phyloP scores from a whole-genome alignment of 202 grass and related monocot species.

The Cymbopogon flexuosus region DNA sequence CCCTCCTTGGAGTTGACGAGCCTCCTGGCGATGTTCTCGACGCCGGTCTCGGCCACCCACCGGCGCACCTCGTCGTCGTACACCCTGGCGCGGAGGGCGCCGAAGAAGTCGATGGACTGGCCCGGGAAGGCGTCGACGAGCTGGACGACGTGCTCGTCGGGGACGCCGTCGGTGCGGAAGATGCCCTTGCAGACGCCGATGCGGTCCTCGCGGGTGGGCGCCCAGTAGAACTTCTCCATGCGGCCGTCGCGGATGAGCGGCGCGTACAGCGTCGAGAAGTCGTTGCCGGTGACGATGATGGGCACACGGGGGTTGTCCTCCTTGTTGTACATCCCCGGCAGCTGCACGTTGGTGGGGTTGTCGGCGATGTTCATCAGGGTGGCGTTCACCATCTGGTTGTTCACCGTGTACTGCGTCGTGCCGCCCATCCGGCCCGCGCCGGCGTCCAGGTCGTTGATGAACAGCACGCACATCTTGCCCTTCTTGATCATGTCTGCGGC shows the following conservation, averaged over 20 bases:
- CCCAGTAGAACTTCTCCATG: slow-evolving; percentile 99
- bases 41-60: slow-evolving; percentile 48
- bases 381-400: slow-evolving; percentile 99
- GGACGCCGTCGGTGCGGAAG: slow-evolving; percentile 69
- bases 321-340: slow-evolving; percentile 95
- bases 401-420: slow-evolving; percentile 94
- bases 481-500: slow-evolving; percentile 78
- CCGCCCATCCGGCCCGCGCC: slow-evolving; percentile 82
- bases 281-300: slow-evolving; percentile 85
- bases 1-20: slow-evolving; percentile 77
- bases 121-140: slow-evolving; percentile 80
- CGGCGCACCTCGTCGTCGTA: slow-evolving; percentile 93
- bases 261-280: slow-evolving; percentile 92
- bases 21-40: slow-evolving; percentile 65
- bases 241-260: slow-evolving; percentile 92
- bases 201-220: slow-evolving; percentile 80
- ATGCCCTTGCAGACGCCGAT: slow-evolving; percentile 76
- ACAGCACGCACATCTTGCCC: slow-evolving; percentile 87
- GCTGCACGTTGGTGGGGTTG: slow-evolving; percentile 94
- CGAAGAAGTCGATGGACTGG: slow-evolving; percentile 96
- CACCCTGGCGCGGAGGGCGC: slow-evolving; percentile 71
- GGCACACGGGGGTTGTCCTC: slow-evolving; percentile 87
- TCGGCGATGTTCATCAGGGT: slow-evolving; percentile 99
- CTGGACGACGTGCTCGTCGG: slow-evolving; percentile 44
- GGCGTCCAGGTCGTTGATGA: slow-evolving; percentile 97